phyloP scores from a whole-genome alignment of 2,329 filamentous ascomycete genomes.

The Macrophomina pseudophaseolina region DNA sequence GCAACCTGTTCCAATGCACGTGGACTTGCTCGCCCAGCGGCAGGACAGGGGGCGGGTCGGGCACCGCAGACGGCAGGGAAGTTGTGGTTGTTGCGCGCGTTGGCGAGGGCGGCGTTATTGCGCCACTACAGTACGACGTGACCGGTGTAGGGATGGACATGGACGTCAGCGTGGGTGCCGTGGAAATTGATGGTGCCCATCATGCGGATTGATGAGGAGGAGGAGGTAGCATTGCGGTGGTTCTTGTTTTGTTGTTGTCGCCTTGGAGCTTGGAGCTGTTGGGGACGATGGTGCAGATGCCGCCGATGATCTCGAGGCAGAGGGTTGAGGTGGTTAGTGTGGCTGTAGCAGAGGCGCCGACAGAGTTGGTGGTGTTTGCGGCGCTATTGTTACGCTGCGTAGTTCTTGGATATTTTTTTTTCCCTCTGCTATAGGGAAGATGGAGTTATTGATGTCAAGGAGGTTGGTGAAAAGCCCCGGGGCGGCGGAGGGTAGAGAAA shows the following conservation, averaged over 20 bases:
- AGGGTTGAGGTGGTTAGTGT: too few species aligned
- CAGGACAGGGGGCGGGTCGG: not conserved
- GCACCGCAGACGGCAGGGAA: not conserved
- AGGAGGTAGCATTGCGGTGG: not conserved
- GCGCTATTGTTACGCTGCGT: too few species aligned
- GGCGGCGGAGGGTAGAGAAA: too few species aligned
- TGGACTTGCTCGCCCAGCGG: too few species aligned
- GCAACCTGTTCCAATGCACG: too few species aligned
- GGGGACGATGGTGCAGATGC: not conserved
- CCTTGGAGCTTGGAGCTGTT: not conserved
- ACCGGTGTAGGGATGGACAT: slow-evolving; percentile 28
- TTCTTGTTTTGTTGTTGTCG: not conserved
- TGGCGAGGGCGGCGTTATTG: not conserved
- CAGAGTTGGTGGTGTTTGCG: too few species aligned
- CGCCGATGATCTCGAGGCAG: not conserved
- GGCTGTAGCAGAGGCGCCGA: too few species aligned
- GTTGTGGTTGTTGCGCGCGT: not conserved
- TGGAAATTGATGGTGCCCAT: slow-evolving; percentile 41
- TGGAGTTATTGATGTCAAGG: too few species aligned
- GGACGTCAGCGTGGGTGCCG: slow-evolving; percentile 41
- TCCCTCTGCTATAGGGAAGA: too few species aligned
- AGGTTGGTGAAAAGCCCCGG: too few species aligned
- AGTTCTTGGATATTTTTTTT: too few species aligned
- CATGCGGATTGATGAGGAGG: slow-evolving; percentile 31
- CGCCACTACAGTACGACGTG: not conserved